These are phyloP conservation scores for Crataegus laevigata DNA, from an alignment of 306 rosid species.

Conservation along the genomic window DNA sequence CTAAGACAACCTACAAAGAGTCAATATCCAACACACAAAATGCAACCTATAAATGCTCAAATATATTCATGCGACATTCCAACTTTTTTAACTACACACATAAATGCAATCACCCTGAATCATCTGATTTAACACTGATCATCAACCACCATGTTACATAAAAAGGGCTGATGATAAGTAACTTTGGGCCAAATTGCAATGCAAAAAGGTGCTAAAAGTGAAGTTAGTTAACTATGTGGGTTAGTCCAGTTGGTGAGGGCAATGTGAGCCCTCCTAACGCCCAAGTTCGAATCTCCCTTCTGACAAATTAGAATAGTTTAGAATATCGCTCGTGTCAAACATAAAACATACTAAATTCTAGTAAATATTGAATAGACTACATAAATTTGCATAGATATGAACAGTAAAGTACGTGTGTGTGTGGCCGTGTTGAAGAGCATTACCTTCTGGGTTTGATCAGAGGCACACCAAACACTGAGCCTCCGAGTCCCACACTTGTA, in stretches of 20 bases:
- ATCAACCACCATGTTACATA: neutral
- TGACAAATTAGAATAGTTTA: neutral
- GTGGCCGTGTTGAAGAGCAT: neutral
- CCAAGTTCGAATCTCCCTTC: neutral
- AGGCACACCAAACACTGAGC: conserved; percentile 42
- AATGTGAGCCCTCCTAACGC: neutral
- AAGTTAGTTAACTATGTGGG: neutral
- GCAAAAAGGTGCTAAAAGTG: neutral
- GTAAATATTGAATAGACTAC: neutral
- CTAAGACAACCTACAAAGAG: conserved; percentile 34
- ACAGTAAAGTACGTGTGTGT: neutral
- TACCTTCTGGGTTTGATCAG: conserved; percentile 53
- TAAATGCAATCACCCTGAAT: neutral
- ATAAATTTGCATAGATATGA: neutral
- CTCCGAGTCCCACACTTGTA: conserved; percentile 32
- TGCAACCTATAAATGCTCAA: neutral
- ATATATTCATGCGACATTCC: neutral
- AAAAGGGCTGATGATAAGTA: neutral
- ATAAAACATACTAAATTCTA: neutral
- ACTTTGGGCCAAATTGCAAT: neutral
- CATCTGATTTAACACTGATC: neutral
- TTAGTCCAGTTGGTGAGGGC: too few relatives aligned
- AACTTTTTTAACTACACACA: neutral
- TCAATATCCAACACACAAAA: conserved; percentile 30
- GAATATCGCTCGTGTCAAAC: neutral